Conservation (phyloP, 1,139 yeast species). For the Pichia sp. region DNA sequence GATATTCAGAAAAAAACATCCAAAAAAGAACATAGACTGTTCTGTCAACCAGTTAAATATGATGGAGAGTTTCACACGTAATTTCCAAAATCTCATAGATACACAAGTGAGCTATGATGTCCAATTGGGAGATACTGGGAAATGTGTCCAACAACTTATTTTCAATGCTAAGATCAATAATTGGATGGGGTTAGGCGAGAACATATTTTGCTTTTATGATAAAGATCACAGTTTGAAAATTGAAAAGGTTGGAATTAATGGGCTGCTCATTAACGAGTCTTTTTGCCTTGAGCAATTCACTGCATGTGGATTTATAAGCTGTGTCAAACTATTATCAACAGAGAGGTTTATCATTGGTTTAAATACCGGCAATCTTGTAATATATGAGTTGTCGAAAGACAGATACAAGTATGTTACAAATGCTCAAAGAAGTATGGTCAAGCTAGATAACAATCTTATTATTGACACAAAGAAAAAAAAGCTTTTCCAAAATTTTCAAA, state of each 20-base stretch:
- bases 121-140: background rate
- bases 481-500: background rate
- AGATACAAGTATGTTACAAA: slow-evolving; percentile 16
- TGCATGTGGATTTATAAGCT: slow-evolving; percentile 26
- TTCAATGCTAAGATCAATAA: slow-evolving; percentile 32
- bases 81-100: slow-evolving; percentile 31
- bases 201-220: slow-evolving; percentile 30
- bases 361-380: slow-evolving; percentile 25
- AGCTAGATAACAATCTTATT: background rate
- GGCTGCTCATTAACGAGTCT: slow-evolving; percentile 40
- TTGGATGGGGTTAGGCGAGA: slow-evolving; percentile 47
- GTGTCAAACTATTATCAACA: slow-evolving; percentile 19
- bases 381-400: slow-evolving; percentile 21
- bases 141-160: slow-evolving; percentile 40
- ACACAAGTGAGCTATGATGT: background rate
- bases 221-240: slow-evolving; percentile 40
- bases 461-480: background rate
- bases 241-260: slow-evolving; percentile 24
- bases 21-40: slow-evolving; percentile 33
- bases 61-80: slow-evolving; percentile 26
- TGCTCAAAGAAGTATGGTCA: slow-evolving; percentile 18
- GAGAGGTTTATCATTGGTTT: slow-evolving; percentile 27
- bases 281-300: slow-evolving; percentile 41
- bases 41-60: slow-evolving; percentile 27
- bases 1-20: slow-evolving; percentile 63